phyloP scores from a whole-genome alignment of 306 rosid genomes.

The Vigna nakashimae region DNA sequence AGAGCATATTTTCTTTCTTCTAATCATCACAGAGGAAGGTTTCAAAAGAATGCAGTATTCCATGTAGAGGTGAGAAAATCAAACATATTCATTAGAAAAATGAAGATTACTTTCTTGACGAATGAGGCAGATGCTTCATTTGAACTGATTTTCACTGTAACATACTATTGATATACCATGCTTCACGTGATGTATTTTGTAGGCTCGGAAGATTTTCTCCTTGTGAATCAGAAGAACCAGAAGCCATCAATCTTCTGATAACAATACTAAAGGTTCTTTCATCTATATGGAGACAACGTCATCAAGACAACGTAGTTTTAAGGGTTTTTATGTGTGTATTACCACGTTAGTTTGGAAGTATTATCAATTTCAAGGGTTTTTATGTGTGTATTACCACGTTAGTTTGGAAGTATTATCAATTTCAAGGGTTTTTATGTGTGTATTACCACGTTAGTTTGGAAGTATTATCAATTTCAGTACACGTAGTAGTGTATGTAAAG shows the following conservation, averaged over 20 bases:
- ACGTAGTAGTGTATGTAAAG: background rate
- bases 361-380: slow-evolving; percentile 45
- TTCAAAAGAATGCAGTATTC: slow-evolving; percentile 28
- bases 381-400: slow-evolving; percentile 36
- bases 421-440: too few species aligned
- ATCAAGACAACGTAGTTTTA: slow-evolving; percentile 21
- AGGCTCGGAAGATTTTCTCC: too few species aligned
- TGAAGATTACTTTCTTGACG: slow-evolving; percentile 18
- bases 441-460: slow-evolving; percentile 38
- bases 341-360: slow-evolving; percentile 39
- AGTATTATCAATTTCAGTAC: slow-evolving; percentile 43
- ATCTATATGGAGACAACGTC: slow-evolving; percentile 40
- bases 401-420: slow-evolving; percentile 45
- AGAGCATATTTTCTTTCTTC: slow-evolving; percentile 1
- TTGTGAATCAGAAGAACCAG: background rate
- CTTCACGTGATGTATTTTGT: too few species aligned
- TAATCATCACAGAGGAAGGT: slow-evolving; percentile 15
- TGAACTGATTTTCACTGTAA: background rate
- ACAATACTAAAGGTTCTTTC: slow-evolving; percentile 40
- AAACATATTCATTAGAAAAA: background rate
- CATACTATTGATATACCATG: too few species aligned
- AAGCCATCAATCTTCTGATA: background rate
- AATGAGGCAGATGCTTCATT: slow-evolving; percentile 18
- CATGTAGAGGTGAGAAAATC: slow-evolving; percentile 56
- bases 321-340: slow-evolving; percentile 42